phyloP scores from a whole-genome alignment of 2,329 filamentous ascomycete genomes.

The Paracamarosporium sp. region DNA sequence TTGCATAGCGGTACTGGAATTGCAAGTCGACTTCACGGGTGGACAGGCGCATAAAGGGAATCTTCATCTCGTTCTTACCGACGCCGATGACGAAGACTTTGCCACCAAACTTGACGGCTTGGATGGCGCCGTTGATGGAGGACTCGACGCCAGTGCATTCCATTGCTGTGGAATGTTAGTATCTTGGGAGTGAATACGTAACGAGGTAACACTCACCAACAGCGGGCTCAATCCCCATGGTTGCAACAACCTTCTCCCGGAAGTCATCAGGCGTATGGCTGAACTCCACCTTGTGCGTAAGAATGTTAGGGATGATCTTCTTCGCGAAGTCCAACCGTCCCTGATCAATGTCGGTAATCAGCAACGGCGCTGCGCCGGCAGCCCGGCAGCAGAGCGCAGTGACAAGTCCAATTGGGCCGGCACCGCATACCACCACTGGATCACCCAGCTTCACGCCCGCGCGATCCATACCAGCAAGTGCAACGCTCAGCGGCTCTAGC shows the following conservation, averaged over 20 bases:
- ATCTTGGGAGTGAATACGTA: too few species aligned
- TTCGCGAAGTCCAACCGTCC: constrained; percentile 85
- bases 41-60: constrained; percentile 93
- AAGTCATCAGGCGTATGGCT: constrained; percentile 71
- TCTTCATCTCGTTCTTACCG: constrained; percentile 91
- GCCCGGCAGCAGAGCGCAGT: constrained; percentile 84
- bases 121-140: constrained; percentile 84
- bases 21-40: constrained; percentile 93
- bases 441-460: constrained; percentile 84
- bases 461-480: constrained; percentile 85
- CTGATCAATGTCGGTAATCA: constrained; percentile 94
- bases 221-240: constrained; percentile 80
- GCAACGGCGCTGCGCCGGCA: constrained; percentile 86
- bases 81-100: constrained; percentile 98
- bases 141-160: constrained; percentile 96
- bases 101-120: constrained; percentile 90
- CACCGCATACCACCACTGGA: constrained; percentile 86
- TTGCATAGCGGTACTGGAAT: constrained; percentile 95
- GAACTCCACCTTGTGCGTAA: constrained; percentile 79
- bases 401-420: constrained; percentile 91
- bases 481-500: constrained; percentile 88
- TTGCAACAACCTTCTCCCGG: constrained; percentile 70
- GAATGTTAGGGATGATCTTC: constrained; percentile 77
- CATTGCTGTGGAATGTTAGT: constrained; percentile 58
- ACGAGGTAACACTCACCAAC: constrained; percentile 47